Percentiles rank a stretch among this genome's conserved stretches.
Evolutionary conservation across 2,329 filamentous ascomycete species (phyloP).

Genomic region (Huntiella savannae): DNA sequence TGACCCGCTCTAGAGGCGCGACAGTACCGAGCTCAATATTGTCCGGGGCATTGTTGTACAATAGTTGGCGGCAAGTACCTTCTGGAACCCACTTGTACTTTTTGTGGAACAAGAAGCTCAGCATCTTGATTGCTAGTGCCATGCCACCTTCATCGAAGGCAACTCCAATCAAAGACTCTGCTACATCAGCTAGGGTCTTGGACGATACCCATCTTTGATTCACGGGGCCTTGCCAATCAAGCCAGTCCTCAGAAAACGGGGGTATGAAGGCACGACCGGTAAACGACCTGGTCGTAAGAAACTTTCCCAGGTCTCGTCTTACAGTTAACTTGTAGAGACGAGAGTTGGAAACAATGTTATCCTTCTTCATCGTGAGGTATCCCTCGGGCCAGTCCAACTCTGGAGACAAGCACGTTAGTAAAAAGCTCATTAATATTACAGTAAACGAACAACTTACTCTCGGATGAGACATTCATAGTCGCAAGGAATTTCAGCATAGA

Average conservation of each 20-base stretch:
- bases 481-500: conserved; percentile 59
- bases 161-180: conserved; percentile 69
- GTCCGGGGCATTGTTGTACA: conserved; percentile 23
- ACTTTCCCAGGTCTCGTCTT: conserved; percentile 46
- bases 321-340: conserved; percentile 48
- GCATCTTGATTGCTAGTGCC: conserved; percentile 41
- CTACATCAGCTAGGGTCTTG: conserved; percentile 71
- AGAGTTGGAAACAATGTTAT: conserved; percentile 53
- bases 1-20: conserved; percentile 32
- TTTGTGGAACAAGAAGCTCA: conserved; percentile 36
- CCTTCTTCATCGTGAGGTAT: conserved; percentile 49
- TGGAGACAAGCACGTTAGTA: conserved; percentile 16
- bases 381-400: conserved; percentile 58
- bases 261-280: conserved; percentile 56
- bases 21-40: not conserved
- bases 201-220: conserved; percentile 35
- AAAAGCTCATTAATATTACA: not conserved
- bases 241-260: conserved; percentile 29
- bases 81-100: conserved; percentile 36
- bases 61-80: conserved; percentile 20
- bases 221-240: conserved; percentile 12
- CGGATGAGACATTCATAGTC: conserved; percentile 41
- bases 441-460: conserved; percentile 22
- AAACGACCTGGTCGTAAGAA: conserved; percentile 50
- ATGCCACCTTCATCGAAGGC: conserved; percentile 52